These are phyloP conservation scores for Lanmaoa pseudosensibilis DNA, from an alignment of 768 basidiomycete genomes.

Conservation along the genomic window DNA sequence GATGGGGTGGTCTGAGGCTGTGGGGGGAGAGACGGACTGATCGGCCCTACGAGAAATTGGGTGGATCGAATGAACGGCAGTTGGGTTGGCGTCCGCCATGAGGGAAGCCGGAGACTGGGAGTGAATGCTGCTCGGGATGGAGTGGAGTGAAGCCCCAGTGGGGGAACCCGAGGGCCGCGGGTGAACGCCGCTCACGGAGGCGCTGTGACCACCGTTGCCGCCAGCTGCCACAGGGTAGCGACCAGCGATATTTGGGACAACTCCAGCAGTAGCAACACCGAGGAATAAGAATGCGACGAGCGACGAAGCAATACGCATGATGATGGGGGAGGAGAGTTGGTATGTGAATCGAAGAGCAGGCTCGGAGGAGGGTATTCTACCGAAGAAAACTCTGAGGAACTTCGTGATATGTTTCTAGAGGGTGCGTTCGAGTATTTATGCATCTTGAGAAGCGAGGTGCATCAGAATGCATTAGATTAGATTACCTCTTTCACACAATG, in stretches of 20 bases:
- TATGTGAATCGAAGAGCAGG: neutral
- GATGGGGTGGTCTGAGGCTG: neutral
- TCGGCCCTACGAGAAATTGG: neutral
- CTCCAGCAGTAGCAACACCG: constrained; percentile 2
- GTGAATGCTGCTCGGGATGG: neutral
- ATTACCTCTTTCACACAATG: neutral
- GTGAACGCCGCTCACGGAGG: neutral
- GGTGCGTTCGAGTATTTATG: constrained; percentile 6
- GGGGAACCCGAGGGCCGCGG: neutral
- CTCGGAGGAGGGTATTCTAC: neutral
- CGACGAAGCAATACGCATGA: constrained; percentile 9
- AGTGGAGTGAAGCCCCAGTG: neutral
- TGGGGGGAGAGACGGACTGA: neutral
- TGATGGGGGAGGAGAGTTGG: neutral
- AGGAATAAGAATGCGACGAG: constrained; percentile 8
- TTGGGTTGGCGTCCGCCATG: neutral
- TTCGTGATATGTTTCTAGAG: neutral
- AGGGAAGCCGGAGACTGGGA: neutral
- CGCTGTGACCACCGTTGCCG: neutral
- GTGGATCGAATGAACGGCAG: neutral
- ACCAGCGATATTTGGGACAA: neutral
- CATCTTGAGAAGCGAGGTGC: neutral
- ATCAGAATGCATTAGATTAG: neutral
- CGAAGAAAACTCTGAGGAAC: neutral
- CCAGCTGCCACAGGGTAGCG: neutral